A percentile compares a stretch with the other conserved stretches of the same genome.
Evolutionary conservation across 768 basidiomycete genomes (phyloP).

Genomic region (Amanita muscaria): DNA sequence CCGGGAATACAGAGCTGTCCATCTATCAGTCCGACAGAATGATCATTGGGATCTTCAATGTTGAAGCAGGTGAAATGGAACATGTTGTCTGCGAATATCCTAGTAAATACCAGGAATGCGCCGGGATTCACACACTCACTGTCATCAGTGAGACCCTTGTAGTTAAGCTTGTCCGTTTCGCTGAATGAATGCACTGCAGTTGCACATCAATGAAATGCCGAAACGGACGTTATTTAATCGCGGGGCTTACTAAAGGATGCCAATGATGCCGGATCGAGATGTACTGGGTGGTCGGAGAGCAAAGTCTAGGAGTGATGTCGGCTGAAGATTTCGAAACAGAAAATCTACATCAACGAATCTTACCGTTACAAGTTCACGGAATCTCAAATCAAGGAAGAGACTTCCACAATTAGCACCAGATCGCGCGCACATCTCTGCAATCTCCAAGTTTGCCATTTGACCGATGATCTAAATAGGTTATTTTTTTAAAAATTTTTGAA

Average conservation of each 20-base stretch:
- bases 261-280: conserved; percentile 72
- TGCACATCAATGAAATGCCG: conserved; percentile 6
- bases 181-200: conserved; percentile 71
- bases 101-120: neutral
- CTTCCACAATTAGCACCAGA: conserved; percentile 85
- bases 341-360: neutral
- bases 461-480: conserved; percentile 56
- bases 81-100: conserved; percentile 47
- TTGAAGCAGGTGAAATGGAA: conserved; percentile 92
- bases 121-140: conserved; percentile 30
- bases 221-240: neutral
- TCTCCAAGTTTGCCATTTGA: conserved; percentile 72
- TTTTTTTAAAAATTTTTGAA: conserved; percentile 8
- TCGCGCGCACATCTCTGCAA: conserved; percentile 84
- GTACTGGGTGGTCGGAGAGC: conserved; percentile 75
- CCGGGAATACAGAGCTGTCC: conserved; percentile 83
- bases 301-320: conserved; percentile 29
- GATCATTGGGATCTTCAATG: conserved; percentile 73
- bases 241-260: conserved; percentile 63
- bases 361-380: conserved; percentile 71
- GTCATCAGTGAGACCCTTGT: conserved; percentile 66
- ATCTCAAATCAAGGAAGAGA: conserved; percentile 80
- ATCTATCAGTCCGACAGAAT: conserved; percentile 69
- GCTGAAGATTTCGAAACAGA: neutral
- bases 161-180: conserved; percentile 80